These are phyloP conservation scores for Aspergillus fijiensis DNA, from an alignment of 2,329 filamentous ascomycete species.

Conservation along the genomic window DNA sequence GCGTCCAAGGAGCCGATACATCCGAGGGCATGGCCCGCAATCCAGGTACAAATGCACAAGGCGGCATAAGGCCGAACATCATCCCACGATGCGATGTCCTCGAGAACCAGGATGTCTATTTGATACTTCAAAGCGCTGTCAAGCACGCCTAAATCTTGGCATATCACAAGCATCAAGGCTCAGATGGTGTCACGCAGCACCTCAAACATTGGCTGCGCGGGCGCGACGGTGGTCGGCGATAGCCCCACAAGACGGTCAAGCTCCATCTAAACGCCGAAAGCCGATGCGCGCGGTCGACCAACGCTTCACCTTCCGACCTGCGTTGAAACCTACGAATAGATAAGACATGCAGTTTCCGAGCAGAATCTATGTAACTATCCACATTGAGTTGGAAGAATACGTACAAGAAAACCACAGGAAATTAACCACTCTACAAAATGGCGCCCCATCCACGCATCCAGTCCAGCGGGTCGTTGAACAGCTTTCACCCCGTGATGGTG, in stretches of 20 bases:
- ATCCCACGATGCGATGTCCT: too few relatives aligned
- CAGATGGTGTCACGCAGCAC: too few relatives aligned
- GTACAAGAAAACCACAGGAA: background rate
- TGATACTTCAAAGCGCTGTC: too few relatives aligned
- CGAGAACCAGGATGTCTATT: too few relatives aligned
- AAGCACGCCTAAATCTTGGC: too few relatives aligned
- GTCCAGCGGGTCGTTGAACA: slow-evolving; percentile 15
- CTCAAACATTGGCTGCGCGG: too few relatives aligned
- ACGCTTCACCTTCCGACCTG: background rate
- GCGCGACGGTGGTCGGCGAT: background rate
- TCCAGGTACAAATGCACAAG: too few relatives aligned
- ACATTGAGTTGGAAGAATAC: background rate
- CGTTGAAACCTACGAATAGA: background rate
- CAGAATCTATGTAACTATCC: too few relatives aligned
- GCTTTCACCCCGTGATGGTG: slow-evolving; percentile 13
- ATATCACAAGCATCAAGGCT: too few relatives aligned
- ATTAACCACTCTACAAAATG: background rate
- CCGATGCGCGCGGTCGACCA: background rate
- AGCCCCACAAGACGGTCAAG: background rate
- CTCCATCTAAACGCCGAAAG: background rate
- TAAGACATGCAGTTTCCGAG: background rate
- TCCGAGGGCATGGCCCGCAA: too few relatives aligned
- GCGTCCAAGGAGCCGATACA: too few relatives aligned
- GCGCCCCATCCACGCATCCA: slow-evolving; percentile 7
- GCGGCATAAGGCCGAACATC: too few relatives aligned